Evolutionary conservation across 192 early-diverging fungal species (phyloP), one percentile per base, ranked within the genome.

Genomic region (Coemansia sp.): DNA sequence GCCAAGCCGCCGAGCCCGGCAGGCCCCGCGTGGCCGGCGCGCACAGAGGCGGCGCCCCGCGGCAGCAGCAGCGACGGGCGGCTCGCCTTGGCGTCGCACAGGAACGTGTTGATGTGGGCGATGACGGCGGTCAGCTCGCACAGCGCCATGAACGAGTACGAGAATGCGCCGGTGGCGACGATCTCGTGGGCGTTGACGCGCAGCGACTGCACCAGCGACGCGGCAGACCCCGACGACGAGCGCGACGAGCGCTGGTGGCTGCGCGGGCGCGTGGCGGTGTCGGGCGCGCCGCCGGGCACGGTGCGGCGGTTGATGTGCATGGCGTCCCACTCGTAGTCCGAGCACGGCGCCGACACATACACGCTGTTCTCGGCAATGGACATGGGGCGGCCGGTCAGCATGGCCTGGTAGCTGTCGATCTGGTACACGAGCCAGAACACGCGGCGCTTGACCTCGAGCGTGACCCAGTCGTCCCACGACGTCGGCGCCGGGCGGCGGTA

Each of bases 361-460:
- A 79, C 76, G 55, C 65, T 72, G 56, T 68, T 62, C 60, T 78
- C 76, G 28, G 65, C 62, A 23, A 78, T 72, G 18, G 61, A 58
- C 69, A 72, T 78, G 2, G 69, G 69, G 19, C 76, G 60, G 0
- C 76, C 76, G 0, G 76, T 78, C 30, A 78, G 76, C 76, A 78
- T 69, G 2, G 76, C 61, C 69, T 78, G 76, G 62, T 78, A 78
- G 59, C 76, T 78, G 62, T 78, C 76, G 7, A 70, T 78, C 66
- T 78, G 76, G 46, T 78, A 78, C 2, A 78, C 76, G 5, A 78
- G 69, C 76, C 76, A 78, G 55, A 78, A 78, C 46, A 78, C 32
- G 0, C 76, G 76, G 6, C 76, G 65, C 33, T 64, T 59, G 23
- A 78, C 57, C 28, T 78, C 64, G 14, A 69, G 32, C 5, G 32